Base-by-base conservation (phyloP, 2,329 filamentous ascomycete genomes). In the Trichoderma guizhouense region DNA sequence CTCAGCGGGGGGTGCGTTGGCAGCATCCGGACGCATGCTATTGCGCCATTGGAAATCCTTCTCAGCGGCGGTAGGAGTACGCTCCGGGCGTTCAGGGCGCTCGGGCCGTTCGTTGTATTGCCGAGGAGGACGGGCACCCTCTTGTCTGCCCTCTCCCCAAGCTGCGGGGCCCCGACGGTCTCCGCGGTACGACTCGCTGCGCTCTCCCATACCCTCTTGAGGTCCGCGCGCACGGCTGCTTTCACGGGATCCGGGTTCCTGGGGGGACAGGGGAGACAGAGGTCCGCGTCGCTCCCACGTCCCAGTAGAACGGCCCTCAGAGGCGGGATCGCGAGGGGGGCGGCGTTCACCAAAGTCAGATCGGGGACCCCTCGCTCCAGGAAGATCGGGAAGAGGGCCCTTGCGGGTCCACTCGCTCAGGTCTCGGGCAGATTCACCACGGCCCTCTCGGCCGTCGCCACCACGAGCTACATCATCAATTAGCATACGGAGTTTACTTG, bases 271-370 rank as follows among this genome's bases (percentile, higher is more conserved):
- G 26, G 95, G 93, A 55, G 95, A 93, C 71, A 98, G 86, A 47
- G 96, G 96, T 14, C 96, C 96, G 80, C 93, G 96, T 77, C 96
- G 93, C 83, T 98, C 95, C 96, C 96, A 99, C 82, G 94, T 97
- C 61, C 92, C 91, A 74, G 90, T 85, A 73, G 90, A 85, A 75
- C 88, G 89, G 74, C 91, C 89, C 72, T 88, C 87, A 63, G 78
- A 78, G 63, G 77, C 79, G 66, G 89, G 89, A 75, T 92, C 92
- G 75, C 92, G 91, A 76, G 90, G 86, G 73, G 89, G 84, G 74
- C 90, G 89, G 73, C 93, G 92, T 74, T 87, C 87, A 71, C 83
- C 85, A 77, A 87, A 88, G 72, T 87, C 86, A 60, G 87, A 83
- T 62, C 76, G 75, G 71, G 85, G 83, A 71, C 89, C 79, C 69